phyloP scores from a whole-genome alignment of 345 rosid species.

The Turnera subulata region DNA sequence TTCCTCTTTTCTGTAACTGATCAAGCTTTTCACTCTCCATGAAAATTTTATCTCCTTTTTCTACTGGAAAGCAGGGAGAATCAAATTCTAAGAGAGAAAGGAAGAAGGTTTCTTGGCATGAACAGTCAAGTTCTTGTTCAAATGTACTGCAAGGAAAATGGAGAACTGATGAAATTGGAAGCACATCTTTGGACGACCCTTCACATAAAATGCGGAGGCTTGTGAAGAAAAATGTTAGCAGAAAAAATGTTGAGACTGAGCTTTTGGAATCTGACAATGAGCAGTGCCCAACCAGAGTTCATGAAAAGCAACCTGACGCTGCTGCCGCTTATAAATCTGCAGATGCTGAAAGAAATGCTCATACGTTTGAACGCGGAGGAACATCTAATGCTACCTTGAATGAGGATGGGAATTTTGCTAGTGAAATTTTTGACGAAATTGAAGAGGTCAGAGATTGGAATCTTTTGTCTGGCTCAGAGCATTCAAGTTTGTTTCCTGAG shows the following conservation, averaged over 20 bases:
- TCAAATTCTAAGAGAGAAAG: background rate
- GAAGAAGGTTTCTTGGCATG: conserved; percentile 7
- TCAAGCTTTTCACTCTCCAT: background rate
- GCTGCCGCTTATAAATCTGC: conserved; percentile 11
- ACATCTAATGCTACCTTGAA: conserved; percentile 29
- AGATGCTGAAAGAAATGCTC: conserved; percentile 13
- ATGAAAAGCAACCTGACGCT: background rate
- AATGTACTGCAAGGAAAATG: conserved; percentile 23
- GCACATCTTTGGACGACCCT: conserved; percentile 34
- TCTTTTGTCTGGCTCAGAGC: conserved; percentile 15
- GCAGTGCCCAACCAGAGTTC: conserved; percentile 18
- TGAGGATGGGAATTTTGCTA: conserved; percentile 15
- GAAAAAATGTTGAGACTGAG: conserved; percentile 24
- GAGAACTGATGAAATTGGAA: conserved; percentile 18
- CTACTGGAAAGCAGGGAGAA: conserved; percentile 12
- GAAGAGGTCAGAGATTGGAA: conserved; percentile 34
- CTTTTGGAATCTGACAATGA: conserved; percentile 46
- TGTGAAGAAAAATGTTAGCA: conserved; percentile 35
- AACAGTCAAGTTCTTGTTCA: conserved; percentile 17
- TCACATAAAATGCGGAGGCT: conserved; percentile 41
- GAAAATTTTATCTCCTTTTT: background rate
- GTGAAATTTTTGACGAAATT: conserved; percentile 33
- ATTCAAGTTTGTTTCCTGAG: conserved; percentile 11
- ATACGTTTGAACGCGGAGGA: conserved; percentile 30
- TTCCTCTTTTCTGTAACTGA: background rate